Conservation (phyloP, 768 basidiomycete species). For the Pleurotus cornucopiae region DNA sequence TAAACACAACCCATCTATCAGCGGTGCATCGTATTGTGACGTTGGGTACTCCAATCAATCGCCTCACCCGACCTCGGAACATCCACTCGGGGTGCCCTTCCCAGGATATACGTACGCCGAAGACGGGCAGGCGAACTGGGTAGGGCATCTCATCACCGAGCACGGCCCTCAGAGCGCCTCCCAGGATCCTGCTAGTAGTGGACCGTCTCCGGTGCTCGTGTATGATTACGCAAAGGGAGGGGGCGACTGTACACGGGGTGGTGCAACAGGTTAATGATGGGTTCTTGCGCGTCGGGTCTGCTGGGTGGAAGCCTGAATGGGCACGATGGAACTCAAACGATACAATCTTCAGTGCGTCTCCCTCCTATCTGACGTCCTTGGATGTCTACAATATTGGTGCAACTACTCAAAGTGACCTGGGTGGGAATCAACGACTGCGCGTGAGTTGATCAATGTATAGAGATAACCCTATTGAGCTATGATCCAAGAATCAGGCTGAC, state of each 20-base stretch:
- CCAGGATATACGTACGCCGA: conserved; percentile 49
- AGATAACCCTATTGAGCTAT: neutral
- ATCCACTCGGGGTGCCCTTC: conserved; percentile 46
- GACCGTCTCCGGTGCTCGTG: conserved; percentile 37
- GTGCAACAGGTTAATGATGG: conserved; percentile 29
- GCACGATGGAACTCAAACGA: conserved; percentile 38
- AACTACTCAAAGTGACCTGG: too few species aligned
- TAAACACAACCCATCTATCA: conserved; percentile 17
- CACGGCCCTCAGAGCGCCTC: conserved; percentile 27
- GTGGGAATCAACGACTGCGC: conserved; percentile 46
- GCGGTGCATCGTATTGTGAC: conserved; percentile 60
- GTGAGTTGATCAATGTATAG: conserved; percentile 22
- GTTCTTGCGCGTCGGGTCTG: conserved; percentile 29
- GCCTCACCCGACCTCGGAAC: conserved; percentile 29
- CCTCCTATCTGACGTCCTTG: neutral
- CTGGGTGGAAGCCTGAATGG: conserved; percentile 29
- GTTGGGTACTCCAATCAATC: conserved; percentile 25
- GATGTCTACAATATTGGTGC: too few species aligned
- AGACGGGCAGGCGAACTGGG: conserved; percentile 51
- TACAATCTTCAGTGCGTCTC: conserved; percentile 44
- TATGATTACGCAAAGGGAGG: conserved; percentile 59
- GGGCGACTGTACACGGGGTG: conserved; percentile 40
- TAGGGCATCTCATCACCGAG: conserved; percentile 49
- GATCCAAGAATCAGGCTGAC: neutral
- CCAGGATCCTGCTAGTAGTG: conserved; percentile 26